Percentiles rank a stretch among this genome's conserved stretches.
Conservation (phyloP, 352 stramenopile genomes). For the Globisporangium solare region DNA sequence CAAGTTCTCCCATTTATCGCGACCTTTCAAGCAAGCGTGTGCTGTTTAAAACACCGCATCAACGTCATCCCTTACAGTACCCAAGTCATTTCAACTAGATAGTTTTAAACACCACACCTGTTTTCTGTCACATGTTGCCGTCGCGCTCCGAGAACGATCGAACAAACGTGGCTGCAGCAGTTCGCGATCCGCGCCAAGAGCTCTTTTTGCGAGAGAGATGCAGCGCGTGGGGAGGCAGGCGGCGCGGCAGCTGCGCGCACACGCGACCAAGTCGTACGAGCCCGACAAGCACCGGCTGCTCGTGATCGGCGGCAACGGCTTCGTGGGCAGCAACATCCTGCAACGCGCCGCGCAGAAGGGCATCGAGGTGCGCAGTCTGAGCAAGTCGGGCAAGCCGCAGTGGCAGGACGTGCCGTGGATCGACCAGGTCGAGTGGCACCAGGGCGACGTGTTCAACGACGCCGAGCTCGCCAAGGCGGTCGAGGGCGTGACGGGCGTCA, state of each 20-base stretch:
- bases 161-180: conserved; percentile 2
- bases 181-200: background rate
- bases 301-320: conserved; percentile 86
- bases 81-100: background rate
- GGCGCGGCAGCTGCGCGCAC: conserved; percentile 17
- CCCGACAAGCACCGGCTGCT: conserved; percentile 75
- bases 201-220: background rate
- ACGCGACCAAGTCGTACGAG: conserved; percentile 42
- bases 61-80: background rate
- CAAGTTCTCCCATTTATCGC: background rate
- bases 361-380: conserved; percentile 85
- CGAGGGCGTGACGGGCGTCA: conserved; percentile 72
- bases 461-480: conserved; percentile 60
- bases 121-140: background rate
- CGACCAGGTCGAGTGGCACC: conserved; percentile 84
- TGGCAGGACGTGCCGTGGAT: conserved; percentile 79
- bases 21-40: conserved; percentile 5
- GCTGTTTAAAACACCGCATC: background rate
- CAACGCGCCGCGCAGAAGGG: conserved; percentile 84
- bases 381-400: conserved; percentile 72
- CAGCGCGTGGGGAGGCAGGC: background rate
- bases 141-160: background rate
- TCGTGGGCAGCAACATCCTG: conserved; percentile 89
- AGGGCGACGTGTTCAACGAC: conserved; percentile 81
- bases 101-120: background rate